Evolutionary conservation across 768 basidiomycete species (phyloP).

Genomic region (Leucocoprinus sp.): DNA sequence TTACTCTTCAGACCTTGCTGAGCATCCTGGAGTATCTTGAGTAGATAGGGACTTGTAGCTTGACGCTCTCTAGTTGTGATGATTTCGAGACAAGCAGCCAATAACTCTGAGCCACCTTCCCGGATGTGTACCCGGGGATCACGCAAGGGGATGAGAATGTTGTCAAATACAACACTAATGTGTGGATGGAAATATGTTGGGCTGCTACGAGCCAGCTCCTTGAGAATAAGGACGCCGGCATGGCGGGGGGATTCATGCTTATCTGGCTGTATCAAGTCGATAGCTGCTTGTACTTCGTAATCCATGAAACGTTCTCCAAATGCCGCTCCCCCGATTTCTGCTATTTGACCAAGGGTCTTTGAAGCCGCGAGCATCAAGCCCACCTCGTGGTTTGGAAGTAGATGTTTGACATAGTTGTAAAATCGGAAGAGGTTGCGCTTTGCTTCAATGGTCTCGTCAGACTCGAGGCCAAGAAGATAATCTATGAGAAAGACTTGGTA

Average conservation of each 20-base stretch:
- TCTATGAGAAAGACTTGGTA: conserved; percentile 29
- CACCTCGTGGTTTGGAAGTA: conserved; percentile 86
- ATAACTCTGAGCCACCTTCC: conserved; percentile 86
- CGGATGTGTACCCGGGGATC: conserved; percentile 86
- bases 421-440: conserved; percentile 78
- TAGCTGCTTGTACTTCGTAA: conserved; percentile 77
- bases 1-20: conserved; percentile 71
- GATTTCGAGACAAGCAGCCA: conserved; percentile 91
- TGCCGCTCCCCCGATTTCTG: conserved; percentile 70
- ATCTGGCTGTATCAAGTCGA: conserved; percentile 72
- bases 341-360: conserved; percentile 85
- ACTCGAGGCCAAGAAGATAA: conserved; percentile 66
- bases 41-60: conserved; percentile 54
- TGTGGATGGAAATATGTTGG: conserved; percentile 83
- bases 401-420: conserved; percentile 87
- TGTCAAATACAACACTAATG: conserved; percentile 83
- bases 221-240: conserved; percentile 88
- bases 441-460: conserved; percentile 75
- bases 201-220: conserved; percentile 87
- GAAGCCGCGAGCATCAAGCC: conserved; percentile 93
- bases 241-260: conserved; percentile 81
- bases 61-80: conserved; percentile 68
- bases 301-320: conserved; percentile 90
- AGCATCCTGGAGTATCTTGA: conserved; percentile 84
- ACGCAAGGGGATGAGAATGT: conserved; percentile 83